Evolutionary conservation across 73 alveolate species (phyloP).

Genomic region (Durusdinium trenchii): DNA sequence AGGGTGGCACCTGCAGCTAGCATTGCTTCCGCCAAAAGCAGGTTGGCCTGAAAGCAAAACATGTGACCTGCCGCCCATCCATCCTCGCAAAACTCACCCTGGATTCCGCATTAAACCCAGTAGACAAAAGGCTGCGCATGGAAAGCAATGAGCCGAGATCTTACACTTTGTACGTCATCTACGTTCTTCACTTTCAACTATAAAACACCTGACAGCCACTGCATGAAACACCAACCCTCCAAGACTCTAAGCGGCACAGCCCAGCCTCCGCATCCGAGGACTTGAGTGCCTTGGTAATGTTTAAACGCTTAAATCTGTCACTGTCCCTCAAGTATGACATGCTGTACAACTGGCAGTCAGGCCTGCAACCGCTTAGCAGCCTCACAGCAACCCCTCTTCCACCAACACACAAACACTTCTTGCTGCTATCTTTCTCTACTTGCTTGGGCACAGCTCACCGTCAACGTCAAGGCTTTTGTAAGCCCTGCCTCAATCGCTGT

Average conservation of each 20-base stretch:
- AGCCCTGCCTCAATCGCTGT: slow-evolving; percentile 44
- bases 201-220: no score
- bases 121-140: no score
- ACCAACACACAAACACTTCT: not conserved
- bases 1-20: slow-evolving; percentile 27
- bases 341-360: not conserved
- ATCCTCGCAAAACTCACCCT: not conserved
- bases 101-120: no score
- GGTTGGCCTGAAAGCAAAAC: slow-evolving; percentile 54
- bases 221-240: not conserved
- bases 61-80: not conserved
- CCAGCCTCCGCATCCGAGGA: slow-evolving; percentile 85
- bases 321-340: not conserved
- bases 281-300: slow-evolving; percentile 28
- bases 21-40: slow-evolving; percentile 80
- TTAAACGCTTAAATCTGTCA: not conserved
- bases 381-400: not conserved
- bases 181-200: no score
- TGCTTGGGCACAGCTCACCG: not conserved
- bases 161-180: not conserved
- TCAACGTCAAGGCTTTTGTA: not conserved
- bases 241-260: not conserved
- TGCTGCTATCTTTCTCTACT: not conserved
- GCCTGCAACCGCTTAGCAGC: slow-evolving; percentile 88
- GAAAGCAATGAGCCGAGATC: not conserved